phyloP scores from a whole-genome alignment of 1,284 basidiomycete species.

The Naganishia liquefaciens region DNA sequence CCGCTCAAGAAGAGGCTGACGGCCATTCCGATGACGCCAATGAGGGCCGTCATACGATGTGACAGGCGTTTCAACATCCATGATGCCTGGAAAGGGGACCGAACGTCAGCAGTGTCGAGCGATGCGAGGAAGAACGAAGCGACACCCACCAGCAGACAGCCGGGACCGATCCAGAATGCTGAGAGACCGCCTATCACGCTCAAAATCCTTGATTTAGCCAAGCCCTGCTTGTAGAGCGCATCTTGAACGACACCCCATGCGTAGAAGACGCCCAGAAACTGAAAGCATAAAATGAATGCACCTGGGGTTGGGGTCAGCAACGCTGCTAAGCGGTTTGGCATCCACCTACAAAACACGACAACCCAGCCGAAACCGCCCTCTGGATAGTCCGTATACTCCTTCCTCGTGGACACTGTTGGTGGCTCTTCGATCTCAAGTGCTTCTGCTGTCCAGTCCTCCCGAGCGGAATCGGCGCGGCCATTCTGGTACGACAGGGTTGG shows the following conservation, averaged over 20 bases:
- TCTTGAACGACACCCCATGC: slow-evolving; percentile 49
- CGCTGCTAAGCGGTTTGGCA: too few species aligned
- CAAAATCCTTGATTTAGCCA: slow-evolving; percentile 44
- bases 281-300: slow-evolving; percentile 33
- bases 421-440: slow-evolving; percentile 16
- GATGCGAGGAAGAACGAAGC: too few species aligned
- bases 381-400: slow-evolving; percentile 27
- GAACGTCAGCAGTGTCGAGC: too few species aligned
- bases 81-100: slow-evolving; percentile 17
- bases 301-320: slow-evolving; percentile 17
- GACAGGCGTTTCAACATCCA: slow-evolving; percentile 30
- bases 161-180: slow-evolving; percentile 39
- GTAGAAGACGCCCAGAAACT: slow-evolving; percentile 45
- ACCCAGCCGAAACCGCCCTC: slow-evolving; percentile 38
- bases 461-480: neutral
- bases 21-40: slow-evolving; percentile 27
- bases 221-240: slow-evolving; percentile 40
- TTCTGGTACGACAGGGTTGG: slow-evolving; percentile 9
- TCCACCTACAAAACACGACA: slow-evolving; percentile 27
- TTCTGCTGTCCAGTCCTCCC: slow-evolving; percentile 8
- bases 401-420: neutral
- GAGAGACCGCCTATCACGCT: slow-evolving; percentile 47
- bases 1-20: slow-evolving; percentile 37
- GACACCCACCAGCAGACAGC: slow-evolving; percentile 34
- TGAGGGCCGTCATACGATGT: slow-evolving; percentile 12